Base-by-base conservation (phyloP, 176 grass and related monocot genomes). In the Ensete ventricosum region DNA sequence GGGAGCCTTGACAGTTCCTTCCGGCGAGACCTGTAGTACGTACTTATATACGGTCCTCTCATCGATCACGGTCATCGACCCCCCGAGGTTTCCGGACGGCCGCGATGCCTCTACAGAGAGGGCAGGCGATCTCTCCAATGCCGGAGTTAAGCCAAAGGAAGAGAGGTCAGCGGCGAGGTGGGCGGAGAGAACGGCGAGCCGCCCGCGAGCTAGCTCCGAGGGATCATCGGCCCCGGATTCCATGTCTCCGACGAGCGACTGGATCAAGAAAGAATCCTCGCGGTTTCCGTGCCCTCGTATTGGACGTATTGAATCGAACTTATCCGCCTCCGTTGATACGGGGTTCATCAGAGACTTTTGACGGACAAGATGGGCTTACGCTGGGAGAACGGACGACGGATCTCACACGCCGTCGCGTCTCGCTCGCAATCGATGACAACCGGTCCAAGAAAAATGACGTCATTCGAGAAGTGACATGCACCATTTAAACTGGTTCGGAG, bases 1-100 rank as follows among this genome's bases (percentile, higher is more conserved):
- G 11, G 90, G 85, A 79, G 93, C 93, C 79, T 85, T 79, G 65
- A 96, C 83, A 67, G 87, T 88, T 59, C 85, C 93, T 52, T 92
- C 89, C 82, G 90, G 85, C 3, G 87, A 88, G 16, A 96, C 83
- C 81, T 88, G 82, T 43, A 96, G 19, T 77, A 82, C 85, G 83
- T 90, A 88, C 16, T 83, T 83, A 23, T 24, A 88, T 55, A 87
- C 81, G 6, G 93, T 96, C 80, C 93, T 84, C 53, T 43, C 70
- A 66, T 96, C 87, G 57, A 88, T 72, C 12, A 92, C 89, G 3
- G 81, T 69, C 22, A 96, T 73, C 16, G 82, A 83, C 27, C 89
- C 90, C 14, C 83, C 67, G 50, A 82, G 87, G 66, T 79, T 78
- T 55, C 74, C 86, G 64, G 62, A 77, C 11, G 64, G 64, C 5